A percentile compares a stretch with the other conserved stretches of the same genome.
These are phyloP conservation scores for Phytophthora ramorum DNA, from an alignment of 352 stramenopile genomes.

Conservation along the genomic window DNA sequence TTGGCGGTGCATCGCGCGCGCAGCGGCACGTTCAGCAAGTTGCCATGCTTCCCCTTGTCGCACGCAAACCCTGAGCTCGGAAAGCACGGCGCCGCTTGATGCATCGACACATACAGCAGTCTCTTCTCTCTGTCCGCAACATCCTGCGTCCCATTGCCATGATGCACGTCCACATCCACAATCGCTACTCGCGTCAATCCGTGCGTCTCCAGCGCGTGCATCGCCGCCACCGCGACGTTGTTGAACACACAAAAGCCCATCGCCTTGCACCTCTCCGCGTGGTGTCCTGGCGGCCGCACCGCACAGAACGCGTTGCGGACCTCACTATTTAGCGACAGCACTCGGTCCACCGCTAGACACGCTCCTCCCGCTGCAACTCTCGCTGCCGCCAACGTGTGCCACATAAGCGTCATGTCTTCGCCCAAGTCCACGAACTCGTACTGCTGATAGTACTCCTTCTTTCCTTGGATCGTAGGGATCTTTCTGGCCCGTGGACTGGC, in stretches of 20 bases:
- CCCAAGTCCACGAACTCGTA: slow-evolving; percentile 77
- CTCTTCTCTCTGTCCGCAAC: slow-evolving; percentile 35
- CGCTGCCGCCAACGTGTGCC: slow-evolving; percentile 67
- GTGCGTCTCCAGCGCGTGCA: slow-evolving; percentile 90
- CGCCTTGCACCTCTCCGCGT: slow-evolving; percentile 50
- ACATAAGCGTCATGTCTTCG: slow-evolving; percentile 74
- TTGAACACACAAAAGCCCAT: slow-evolving; percentile 97
- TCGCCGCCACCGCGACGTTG: slow-evolving; percentile 93
- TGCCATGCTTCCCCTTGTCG: slow-evolving; percentile 43
- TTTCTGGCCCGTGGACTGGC: slow-evolving; percentile 19
- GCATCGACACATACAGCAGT: slow-evolving; percentile 63
- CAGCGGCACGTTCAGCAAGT: slow-evolving; percentile 61
- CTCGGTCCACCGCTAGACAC: slow-evolving; percentile 75
- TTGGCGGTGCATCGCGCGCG: slow-evolving; percentile 38
- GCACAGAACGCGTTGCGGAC: slow-evolving; percentile 89
- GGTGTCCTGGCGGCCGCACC: slow-evolving; percentile 70
- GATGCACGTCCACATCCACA: slow-evolving; percentile 86
- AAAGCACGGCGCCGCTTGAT: slow-evolving; percentile 58
- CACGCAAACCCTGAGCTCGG: slow-evolving; percentile 47
- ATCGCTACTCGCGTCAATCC: slow-evolving; percentile 58
- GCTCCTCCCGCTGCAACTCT: slow-evolving; percentile 77
- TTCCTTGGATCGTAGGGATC: slow-evolving; percentile 36
- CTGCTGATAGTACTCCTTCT: slow-evolving; percentile 61
- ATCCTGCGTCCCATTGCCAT: slow-evolving; percentile 88
- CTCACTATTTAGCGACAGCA: slow-evolving; percentile 25